These are phyloP conservation scores for Penicillium carneum DNA, from an alignment of 2,329 filamentous ascomycete genomes.

Conservation along the genomic window DNA sequence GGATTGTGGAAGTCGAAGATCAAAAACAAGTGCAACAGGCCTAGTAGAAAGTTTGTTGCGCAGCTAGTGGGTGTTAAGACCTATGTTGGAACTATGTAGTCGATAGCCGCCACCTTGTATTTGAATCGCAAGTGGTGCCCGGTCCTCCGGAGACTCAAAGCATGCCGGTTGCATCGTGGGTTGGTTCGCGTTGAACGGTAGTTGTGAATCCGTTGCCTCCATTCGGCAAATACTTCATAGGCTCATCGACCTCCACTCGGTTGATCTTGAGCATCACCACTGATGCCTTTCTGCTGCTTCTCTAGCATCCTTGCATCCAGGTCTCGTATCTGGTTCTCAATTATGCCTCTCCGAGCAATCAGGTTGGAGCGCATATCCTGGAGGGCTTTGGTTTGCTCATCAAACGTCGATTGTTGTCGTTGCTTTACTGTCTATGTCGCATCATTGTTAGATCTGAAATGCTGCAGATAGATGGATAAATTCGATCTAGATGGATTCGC, in stretches of 20 bases:
- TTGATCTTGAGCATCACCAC: slow-evolving; percentile 39
- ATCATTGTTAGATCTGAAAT: slow-evolving; percentile 2
- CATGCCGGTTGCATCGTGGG: background rate
- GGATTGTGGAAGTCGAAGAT: background rate
- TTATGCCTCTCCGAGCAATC: slow-evolving; percentile 58
- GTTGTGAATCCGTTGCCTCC: background rate
- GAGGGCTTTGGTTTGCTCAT: slow-evolving; percentile 64
- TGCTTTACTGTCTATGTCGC: slow-evolving; percentile 54
- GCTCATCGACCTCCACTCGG: slow-evolving; percentile 28
- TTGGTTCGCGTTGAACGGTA: background rate
- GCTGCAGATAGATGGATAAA: slow-evolving; percentile 7
- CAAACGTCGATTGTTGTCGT: slow-evolving; percentile 58
- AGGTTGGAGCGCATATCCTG: slow-evolving; percentile 60
- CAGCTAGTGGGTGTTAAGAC: background rate
- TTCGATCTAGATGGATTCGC: background rate
- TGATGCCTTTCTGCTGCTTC: slow-evolving; percentile 48
- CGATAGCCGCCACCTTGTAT: background rate
- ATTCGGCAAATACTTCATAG: background rate
- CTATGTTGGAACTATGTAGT: background rate
- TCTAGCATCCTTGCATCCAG: slow-evolving; percentile 54
- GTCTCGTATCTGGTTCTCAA: slow-evolving; percentile 66
- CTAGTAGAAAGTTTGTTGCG: background rate
- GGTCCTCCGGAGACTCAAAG: background rate
- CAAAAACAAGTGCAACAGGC: background rate
- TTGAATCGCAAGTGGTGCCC: background rate